Conservation (phyloP, 306 rosid species). For the Alnus glutinosa region DNA sequence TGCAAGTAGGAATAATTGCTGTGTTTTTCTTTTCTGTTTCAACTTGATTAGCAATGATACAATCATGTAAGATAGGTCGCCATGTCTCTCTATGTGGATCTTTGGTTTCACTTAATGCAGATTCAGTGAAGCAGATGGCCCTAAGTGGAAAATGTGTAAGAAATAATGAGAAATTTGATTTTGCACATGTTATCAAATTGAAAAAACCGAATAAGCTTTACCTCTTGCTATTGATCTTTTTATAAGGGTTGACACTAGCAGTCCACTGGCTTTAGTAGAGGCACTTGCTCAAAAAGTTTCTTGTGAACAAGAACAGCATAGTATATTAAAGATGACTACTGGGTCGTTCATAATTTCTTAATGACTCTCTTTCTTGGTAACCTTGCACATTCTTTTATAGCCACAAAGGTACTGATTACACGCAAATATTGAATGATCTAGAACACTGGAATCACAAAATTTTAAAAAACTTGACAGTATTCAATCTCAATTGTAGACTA, state of each 20-base stretch:
- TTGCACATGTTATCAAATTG: background rate
- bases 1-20: slow-evolving; percentile 16
- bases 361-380: no score
- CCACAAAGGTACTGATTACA: slow-evolving; percentile 4
- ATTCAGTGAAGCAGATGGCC: background rate
- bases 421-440: slow-evolving; percentile 6
- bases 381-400: background rate
- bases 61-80: slow-evolving; percentile 21
- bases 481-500: background rate
- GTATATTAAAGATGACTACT: no score
- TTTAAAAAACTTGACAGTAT: background rate
- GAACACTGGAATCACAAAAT: background rate
- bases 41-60: slow-evolving; percentile 21
- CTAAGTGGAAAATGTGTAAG: background rate
- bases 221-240: background rate
- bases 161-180: background rate
- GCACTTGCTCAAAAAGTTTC: no score
- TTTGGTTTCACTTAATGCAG: background rate
- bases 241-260: background rate
- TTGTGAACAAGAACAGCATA: no score
- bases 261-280: background rate
- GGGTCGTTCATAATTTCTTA: no score
- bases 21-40: background rate
- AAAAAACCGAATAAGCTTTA: background rate
- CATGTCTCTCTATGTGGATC: background rate